Base-by-base conservation (phyloP, 2,329 filamentous ascomycete genomes). In the Penicillium sp. region DNA sequence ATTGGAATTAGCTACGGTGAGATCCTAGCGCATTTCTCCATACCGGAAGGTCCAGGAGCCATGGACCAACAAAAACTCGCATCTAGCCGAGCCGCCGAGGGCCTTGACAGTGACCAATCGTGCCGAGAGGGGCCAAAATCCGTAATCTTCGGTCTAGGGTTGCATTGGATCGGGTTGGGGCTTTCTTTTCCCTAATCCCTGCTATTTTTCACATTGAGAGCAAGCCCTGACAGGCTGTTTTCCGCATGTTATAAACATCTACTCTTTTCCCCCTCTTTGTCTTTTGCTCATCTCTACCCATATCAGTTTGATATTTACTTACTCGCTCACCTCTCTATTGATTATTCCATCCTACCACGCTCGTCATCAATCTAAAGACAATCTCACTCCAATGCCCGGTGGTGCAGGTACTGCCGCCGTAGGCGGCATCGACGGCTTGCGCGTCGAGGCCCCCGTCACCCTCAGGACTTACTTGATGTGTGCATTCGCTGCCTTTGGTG, bases 381-480 rank as follows among this genome's bases (percentile, higher is more conserved):
- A 14, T 27, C 11, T 35, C 14, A 35, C 22, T 33, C 37, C 40
- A 43, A 70, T 71, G 68, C 54, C 67, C 49, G 69, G 67, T 58
- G 63, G 59, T 55, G 56, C 50, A 52, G 56, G n/a, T 18, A 7
- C 55, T 33, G 37, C 54, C 25, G 41, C 44, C 31, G 29, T 29
- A 31, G 78, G 77, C 56, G 78, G 79, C 54, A 64, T 74, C 66
- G 80, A 85, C 66, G 75, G 80, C 63, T 73, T 72, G 63, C 81
- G 81, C 64, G 77, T 87, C 62, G 82, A 85, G 67, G 82, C 82
- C 25, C 82, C 82, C 7, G 79, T 84, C 53, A 84, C 82, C 51
- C 53, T 80, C 64, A 83, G 83, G 74, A 83, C 84, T 14, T 85
- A 85, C 69, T 61, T 85, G 31, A 81, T 85, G 74, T 85, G 82